Base-by-base conservation (phyloP, 2,329 filamentous ascomycete species). In the Ramularia collo-cygni region DNA sequence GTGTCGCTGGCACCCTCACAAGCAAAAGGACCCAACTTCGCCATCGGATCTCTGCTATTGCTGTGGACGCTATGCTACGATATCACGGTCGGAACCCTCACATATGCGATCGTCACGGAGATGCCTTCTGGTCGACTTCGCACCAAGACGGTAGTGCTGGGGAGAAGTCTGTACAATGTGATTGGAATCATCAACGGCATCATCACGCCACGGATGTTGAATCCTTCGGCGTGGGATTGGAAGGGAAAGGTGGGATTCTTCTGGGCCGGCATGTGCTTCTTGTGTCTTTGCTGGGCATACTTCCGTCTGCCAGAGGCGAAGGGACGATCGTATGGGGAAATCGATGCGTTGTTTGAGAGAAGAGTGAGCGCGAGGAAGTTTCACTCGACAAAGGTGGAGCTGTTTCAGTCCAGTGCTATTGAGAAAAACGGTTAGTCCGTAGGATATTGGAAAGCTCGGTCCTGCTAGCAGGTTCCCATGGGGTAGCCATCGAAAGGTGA, bases 221-320 rank as follows among this genome's bases (percentile, higher is more conserved):
- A 56, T 28, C 52, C 54, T 35, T 54, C 32, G 17, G 50, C 41
- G 50, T 56, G 45, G 50, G 42, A 47, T 18, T 45, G 41, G 38
- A 37, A 42, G 27, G 47, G 43, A 2, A 43, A 48, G 28, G 39
- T 46, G 7, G 50, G 47, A 1, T 68, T 69, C 37, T 60, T 70
- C 33, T 70, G 60, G 57, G 63, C 58, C 7, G 60, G 52, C 2
- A 63, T 70, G 8, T 71, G 71, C 47, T 46, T 70, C 3, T 10
- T 67, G 3, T 71, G 69, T 24, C 57, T 69, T 2, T 35, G 65
- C 1, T 79, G 75, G 66, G 69, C 72, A 0, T 73, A 63, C 43
- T 72, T 72, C 51, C 70, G 68, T 13, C 61, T 75, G 4, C 73
- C 73, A 3, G 76, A 79, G 61, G 72, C 75, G 12, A 69, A 67